Evolutionary conservation across 164 flowering plant genomes (phyloP), one percentile per base, ranked within the genome.

Genomic region (Sedum album): DNA sequence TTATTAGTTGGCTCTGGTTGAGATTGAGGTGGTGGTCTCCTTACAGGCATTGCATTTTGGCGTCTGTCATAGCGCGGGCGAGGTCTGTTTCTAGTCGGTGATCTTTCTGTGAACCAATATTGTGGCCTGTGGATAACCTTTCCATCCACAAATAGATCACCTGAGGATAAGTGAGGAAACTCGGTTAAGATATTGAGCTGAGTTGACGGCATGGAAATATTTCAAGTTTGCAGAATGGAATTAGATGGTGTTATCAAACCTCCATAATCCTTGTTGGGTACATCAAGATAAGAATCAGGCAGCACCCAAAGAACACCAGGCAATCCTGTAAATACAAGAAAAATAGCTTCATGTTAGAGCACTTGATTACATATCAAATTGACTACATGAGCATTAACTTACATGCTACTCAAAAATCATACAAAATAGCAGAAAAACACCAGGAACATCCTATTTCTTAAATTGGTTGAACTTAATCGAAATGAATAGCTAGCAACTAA

Each of bases 241-340:
- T 0, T 17, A 4, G 69, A 60, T 33, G 28, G 39, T 31, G 0
- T 7, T 30, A 9, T 71, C 84, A 48, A 57, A 90, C 99, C 99
- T 85, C 99, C 99, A 73, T 94, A 94, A 73, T 94, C 99, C 76
- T 94, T 91, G 85, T 90, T 91, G 35, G 96, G 97, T 53, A 94
- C 99, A 72, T 94, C 99, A 18, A 90, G 91, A 77, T 94, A 94
- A 18, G 97, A 94, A 79, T 94, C 99, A 31, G 98, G 98, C 74
- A 94, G 75, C 9, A 94, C 98, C 98, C 98, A 94, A 30, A 91
- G 86, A 68, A 91, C 97, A 55, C 88, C 96, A 49, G 99, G 96
- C 68, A 82, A 68, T 60, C 74, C 99, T 94, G 73, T 75, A 36
- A 48, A 75, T 53, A 33, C 25, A 21, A 65, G 30, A 57, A 26